Conservation (phyloP, 2,329 filamentous ascomycete genomes). For the Didymella lethalis region DNA sequence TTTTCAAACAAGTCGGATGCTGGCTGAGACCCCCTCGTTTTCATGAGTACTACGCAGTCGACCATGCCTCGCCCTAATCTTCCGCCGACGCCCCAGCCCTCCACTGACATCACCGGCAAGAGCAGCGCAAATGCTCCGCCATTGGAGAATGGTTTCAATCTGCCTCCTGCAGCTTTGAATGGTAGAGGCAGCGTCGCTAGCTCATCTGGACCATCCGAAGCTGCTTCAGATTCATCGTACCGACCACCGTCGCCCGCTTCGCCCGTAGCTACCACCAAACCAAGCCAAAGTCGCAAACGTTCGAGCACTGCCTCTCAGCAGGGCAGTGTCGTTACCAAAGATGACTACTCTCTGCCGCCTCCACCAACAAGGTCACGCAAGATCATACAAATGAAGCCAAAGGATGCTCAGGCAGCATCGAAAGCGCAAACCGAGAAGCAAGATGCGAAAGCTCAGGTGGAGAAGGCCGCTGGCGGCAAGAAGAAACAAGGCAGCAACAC, state of each 20-base stretch:
- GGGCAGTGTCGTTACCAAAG: slow-evolving; percentile 58
- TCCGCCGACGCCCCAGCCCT: slow-evolving; percentile 80
- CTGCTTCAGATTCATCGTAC: slow-evolving; percentile 62
- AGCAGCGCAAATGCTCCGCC: slow-evolving; percentile 68
- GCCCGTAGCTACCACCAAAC: slow-evolving; percentile 43
- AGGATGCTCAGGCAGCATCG: slow-evolving; percentile 37
- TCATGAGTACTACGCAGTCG: slow-evolving; percentile 31
- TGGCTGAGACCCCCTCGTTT: slow-evolving; percentile 10
- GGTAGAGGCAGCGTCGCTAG: slow-evolving; percentile 54
- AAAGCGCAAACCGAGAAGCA: slow-evolving; percentile 32
- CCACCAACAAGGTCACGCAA: slow-evolving; percentile 91
- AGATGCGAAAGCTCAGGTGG: slow-evolving; percentile 33
- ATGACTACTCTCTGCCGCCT: slow-evolving; percentile 82
- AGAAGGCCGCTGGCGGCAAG: slow-evolving; percentile 60
- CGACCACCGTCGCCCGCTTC: slow-evolving; percentile 56
- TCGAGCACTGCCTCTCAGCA: slow-evolving; percentile 37
- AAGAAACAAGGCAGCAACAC: slow-evolving; percentile 75
- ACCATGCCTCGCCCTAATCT: slow-evolving; percentile 70
- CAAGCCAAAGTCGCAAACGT: slow-evolving; percentile 43
- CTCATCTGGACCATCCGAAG: slow-evolving; percentile 57
- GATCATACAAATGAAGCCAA: slow-evolving; percentile 97
- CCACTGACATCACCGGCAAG: slow-evolving; percentile 78
- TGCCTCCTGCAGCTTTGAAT: slow-evolving; percentile 77
- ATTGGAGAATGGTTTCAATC: slow-evolving; percentile 73
- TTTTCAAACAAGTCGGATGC: slow-evolving; percentile 19